Evolutionary conservation across 2,329 filamentous ascomycete species (phyloP).

Genomic region (Fusarium continuum): DNA sequence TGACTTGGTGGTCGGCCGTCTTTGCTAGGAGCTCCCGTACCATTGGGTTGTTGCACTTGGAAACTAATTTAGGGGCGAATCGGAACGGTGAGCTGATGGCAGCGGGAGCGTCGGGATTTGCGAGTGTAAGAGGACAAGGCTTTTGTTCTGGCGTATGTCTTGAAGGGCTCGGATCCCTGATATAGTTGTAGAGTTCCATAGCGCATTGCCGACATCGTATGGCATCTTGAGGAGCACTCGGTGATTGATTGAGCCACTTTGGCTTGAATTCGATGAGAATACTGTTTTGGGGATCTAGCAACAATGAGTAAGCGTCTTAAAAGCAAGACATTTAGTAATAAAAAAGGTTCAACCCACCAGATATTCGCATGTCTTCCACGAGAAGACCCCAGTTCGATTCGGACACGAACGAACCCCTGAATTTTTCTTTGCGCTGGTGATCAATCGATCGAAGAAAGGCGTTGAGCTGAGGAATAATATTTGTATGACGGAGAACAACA

Average conservation of each 20-base stretch:
- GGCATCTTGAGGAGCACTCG: conserved; percentile 70
- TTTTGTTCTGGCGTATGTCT: conserved; percentile 51
- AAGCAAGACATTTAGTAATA: background rate
- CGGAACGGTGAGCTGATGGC: conserved; percentile 55
- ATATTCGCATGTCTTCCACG: conserved; percentile 73
- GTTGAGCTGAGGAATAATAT: conserved; percentile 59
- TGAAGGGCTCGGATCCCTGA: conserved; percentile 47
- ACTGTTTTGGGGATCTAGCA: conserved; percentile 44
- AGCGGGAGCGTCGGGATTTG: conserved; percentile 58
- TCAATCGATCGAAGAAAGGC: conserved; percentile 61
- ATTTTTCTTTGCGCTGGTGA: conserved; percentile 54
- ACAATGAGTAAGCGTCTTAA: conserved; percentile 1
- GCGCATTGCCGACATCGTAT: conserved; percentile 81
- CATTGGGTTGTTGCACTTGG: conserved; percentile 18
- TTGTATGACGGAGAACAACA: conserved; percentile 49
- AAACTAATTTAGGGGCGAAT: conserved; percentile 48
- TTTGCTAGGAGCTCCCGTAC: conserved; percentile 39
- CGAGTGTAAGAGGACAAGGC: conserved; percentile 73
- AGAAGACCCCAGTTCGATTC: conserved; percentile 72
- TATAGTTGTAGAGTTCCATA: conserved; percentile 51
- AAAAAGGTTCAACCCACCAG: conserved; percentile 38
- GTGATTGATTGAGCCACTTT: conserved; percentile 84
- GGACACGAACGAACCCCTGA: conserved; percentile 60
- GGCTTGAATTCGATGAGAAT: conserved; percentile 79
- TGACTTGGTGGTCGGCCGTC: conserved; percentile 49